These are phyloP conservation scores for Lichtheimia corymbifera DNA, from an alignment of 371 early-diverging fungal species.

Conservation along the genomic window DNA sequence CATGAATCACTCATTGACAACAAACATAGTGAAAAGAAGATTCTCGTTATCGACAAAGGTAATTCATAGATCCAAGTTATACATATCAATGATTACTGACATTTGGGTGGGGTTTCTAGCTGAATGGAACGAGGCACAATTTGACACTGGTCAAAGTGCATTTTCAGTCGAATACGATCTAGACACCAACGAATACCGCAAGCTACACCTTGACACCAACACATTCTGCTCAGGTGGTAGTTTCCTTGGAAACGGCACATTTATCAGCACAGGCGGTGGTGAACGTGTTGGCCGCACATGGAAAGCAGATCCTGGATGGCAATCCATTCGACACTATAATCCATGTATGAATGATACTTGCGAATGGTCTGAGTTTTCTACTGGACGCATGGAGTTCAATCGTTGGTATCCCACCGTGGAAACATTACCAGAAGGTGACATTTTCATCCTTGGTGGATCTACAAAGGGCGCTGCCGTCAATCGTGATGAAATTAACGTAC, in stretches of 20 bases:
- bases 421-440: conserved; percentile 54
- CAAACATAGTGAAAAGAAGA: conserved; percentile 35
- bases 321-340: conserved; percentile 53
- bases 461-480: conserved; percentile 53
- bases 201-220: conserved; percentile 53
- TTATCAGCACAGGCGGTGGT: conserved; percentile 63
- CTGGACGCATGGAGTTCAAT: conserved; percentile 38
- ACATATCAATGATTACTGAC: not conserved
- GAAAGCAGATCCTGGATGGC: conserved; percentile 54
- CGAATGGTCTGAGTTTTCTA: conserved; percentile 42
- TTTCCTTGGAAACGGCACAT: conserved; percentile 56
- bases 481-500: conserved; percentile 50
- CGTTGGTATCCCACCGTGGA: conserved; percentile 69
- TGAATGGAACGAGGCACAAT: conserved; percentile 49
- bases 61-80: not conserved
- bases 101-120: conserved; percentile 16
- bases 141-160: conserved; percentile 52
- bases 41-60: conserved; percentile 53
- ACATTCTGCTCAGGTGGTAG: conserved; percentile 69
- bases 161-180: conserved; percentile 57
- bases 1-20: not conserved
- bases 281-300: conserved; percentile 39
- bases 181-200: conserved; percentile 42
- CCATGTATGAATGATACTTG: conserved; percentile 51
- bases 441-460: conserved; percentile 61